Percentiles rank a stretch among this genome's conserved stretches.
Evolutionary conservation across 331 rosid genomes (phyloP).

Genomic region (Stylosanthes scabra): DNA sequence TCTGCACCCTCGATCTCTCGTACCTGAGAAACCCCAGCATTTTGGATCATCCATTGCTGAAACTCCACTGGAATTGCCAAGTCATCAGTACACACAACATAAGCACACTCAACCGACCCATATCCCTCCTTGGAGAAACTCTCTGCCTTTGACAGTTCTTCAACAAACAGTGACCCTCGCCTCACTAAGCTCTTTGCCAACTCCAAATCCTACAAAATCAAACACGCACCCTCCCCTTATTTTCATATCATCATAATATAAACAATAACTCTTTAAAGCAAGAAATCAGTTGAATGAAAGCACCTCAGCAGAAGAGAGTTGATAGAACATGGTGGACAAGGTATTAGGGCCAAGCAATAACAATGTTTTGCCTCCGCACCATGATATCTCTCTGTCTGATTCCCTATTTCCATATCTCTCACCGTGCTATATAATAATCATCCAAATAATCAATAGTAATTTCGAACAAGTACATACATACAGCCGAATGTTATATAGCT

Average conservation of each 20-base stretch:
- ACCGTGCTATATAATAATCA: slow-evolving; percentile 24
- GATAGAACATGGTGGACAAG: slow-evolving; percentile 50
- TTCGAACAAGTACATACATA: too few species aligned
- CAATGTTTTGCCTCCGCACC: slow-evolving; percentile 38
- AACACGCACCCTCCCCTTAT: too few species aligned
- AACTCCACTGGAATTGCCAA: slow-evolving; percentile 37
- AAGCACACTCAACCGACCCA: slow-evolving; percentile 57
- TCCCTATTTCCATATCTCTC: slow-evolving; percentile 36
- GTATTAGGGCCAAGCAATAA: slow-evolving; percentile 53
- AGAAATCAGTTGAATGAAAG: background rate
- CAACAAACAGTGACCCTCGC: slow-evolving; percentile 49
- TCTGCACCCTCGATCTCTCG: slow-evolving; percentile 63
- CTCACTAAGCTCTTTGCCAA: slow-evolving; percentile 51
- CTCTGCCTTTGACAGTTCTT: slow-evolving; percentile 45
- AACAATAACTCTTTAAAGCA: background rate
- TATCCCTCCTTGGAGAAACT: slow-evolving; percentile 50
- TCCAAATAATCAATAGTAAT: background rate
- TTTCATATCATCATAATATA: too few species aligned
- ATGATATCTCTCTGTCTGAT: slow-evolving; percentile 49
- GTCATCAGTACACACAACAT: slow-evolving; percentile 47
- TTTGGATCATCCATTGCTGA: slow-evolving; percentile 66
- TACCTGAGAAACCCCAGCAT: slow-evolving; percentile 41
- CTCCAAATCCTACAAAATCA: slow-evolving; percentile 64
- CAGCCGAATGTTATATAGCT: too few species aligned
- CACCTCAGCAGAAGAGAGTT: slow-evolving; percentile 71